A percentile compares a stretch with the other conserved stretches of the same genome.
These are phyloP conservation scores for Lichtheimia ornata DNA, from an alignment of 371 early-diverging fungal genomes.

Conservation along the genomic window DNA sequence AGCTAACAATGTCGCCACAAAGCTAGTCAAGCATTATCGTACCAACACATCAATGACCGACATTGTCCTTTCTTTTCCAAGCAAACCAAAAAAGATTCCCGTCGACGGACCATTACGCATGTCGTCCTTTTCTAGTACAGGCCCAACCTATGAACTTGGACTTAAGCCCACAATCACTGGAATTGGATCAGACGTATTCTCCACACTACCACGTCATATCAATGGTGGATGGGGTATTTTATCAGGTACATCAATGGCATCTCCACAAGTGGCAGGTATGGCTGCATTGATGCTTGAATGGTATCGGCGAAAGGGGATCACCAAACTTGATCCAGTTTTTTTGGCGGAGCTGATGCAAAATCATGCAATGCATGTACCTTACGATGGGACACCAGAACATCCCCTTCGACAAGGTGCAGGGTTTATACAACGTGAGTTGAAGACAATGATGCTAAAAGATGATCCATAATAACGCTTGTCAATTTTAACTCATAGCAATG, in stretches of 20 bases:
- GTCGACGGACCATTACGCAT: constrained; percentile 2
- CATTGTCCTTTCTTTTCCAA: constrained; percentile 1
- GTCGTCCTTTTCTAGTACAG: constrained; percentile 53
- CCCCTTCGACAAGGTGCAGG: constrained; percentile 76
- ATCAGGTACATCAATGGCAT: constrained; percentile 73
- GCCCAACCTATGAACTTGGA: constrained; percentile 45
- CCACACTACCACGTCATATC: constrained; percentile 53
- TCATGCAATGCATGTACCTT: constrained; percentile 35
- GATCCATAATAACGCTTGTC: not conserved
- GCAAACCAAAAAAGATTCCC: no score
- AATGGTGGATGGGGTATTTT: constrained; percentile 54
- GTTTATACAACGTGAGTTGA: constrained; percentile 59
- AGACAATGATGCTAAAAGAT: not conserved
- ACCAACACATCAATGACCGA: not conserved
- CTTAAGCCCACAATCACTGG: constrained; percentile 62
- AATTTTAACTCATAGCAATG: constrained; percentile 28
- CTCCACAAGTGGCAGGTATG: constrained; percentile 74
- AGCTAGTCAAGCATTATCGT: constrained; percentile 9
- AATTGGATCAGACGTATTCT: constrained; percentile 72
- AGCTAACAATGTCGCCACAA: constrained; percentile 22
- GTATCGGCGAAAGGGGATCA: constrained; percentile 6
- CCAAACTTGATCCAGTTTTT: constrained; percentile 10
- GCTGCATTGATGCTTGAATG: constrained; percentile 63
- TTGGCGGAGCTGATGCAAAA: constrained; percentile 54
- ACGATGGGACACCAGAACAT: constrained; percentile 33